Evolutionary conservation across 768 basidiomycete species (phyloP).

Genomic region (Leucocoprinus birnbaumii): DNA sequence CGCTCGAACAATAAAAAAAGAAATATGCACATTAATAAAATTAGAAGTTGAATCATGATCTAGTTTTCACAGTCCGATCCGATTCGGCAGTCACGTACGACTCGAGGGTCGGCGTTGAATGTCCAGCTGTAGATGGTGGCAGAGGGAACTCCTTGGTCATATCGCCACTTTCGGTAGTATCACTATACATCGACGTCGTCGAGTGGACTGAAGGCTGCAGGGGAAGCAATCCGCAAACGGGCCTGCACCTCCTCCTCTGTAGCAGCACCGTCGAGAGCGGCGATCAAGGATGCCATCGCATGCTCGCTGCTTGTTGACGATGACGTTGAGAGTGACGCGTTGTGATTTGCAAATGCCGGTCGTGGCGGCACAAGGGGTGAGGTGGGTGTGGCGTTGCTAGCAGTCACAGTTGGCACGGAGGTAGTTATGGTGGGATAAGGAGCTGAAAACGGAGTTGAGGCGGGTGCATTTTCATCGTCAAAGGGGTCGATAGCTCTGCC

Average conservation of each 20-base stretch:
- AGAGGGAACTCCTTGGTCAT: constrained; percentile 37
- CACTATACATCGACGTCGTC: constrained; percentile 27
- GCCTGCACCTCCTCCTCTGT: constrained; percentile 43
- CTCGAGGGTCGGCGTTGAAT: constrained; percentile 5
- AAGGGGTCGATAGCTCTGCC: constrained; percentile 34
- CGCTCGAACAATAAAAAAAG: neutral
- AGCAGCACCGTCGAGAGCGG: constrained; percentile 48
- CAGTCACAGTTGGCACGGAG: neutral
- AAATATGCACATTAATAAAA: neutral
- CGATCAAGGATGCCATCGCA: constrained; percentile 64
- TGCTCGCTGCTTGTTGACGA: constrained; percentile 46
- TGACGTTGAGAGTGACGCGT: constrained; percentile 27
- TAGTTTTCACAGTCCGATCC: neutral
- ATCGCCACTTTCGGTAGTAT: constrained; percentile 28
- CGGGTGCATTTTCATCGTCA: constrained; percentile 28
- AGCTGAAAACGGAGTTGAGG: neutral
- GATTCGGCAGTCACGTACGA: constrained; percentile 7
- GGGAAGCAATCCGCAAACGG: constrained; percentile 53
- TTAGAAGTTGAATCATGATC: neutral
- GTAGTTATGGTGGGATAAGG: neutral
- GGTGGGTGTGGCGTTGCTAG: neutral
- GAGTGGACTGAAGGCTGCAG: constrained; percentile 51
- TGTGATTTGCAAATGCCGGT: constrained; percentile 30
- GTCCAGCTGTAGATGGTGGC: constrained; percentile 26
- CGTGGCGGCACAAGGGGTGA: constrained; percentile 21